Percentiles rank a stretch among this genome's conserved stretches.
Evolutionary conservation across 805 yeast species (phyloP).

Genomic region (Metschnikowia noctiluminum): DNA sequence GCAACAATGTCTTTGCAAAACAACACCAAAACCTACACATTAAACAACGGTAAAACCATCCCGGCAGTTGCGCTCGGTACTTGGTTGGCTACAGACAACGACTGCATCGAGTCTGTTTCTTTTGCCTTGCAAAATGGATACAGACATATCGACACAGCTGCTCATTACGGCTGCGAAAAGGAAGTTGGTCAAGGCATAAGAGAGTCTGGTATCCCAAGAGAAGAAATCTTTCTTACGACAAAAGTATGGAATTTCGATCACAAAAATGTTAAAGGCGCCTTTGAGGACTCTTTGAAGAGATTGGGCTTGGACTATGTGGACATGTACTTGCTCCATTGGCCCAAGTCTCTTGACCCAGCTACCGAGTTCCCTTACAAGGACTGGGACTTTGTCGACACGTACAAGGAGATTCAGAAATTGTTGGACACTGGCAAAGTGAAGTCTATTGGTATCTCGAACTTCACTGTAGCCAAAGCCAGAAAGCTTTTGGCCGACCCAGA

Average conservation of each 20-base stretch:
- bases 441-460: constrained; percentile 20
- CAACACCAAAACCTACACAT: constrained; percentile 27
- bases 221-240: constrained; percentile 19
- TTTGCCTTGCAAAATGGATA: constrained; percentile 65
- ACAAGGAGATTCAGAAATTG: constrained; percentile 32
- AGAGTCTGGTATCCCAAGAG: constrained; percentile 15
- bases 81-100: constrained; percentile 56
- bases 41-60: constrained; percentile 61
- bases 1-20: constrained; percentile 12
- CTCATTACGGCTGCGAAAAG: constrained; percentile 62
- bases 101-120: constrained; percentile 54
- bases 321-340: constrained; percentile 21
- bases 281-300: constrained; percentile 16
- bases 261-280: constrained; percentile 10
- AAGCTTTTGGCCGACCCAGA: constrained; percentile 17
- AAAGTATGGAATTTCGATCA: constrained; percentile 18
- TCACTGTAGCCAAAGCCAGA: constrained; percentile 14
- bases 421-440: constrained; percentile 19
- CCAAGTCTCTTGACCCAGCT: constrained; percentile 13
- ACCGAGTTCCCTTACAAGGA: constrained; percentile 10
- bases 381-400: constrained; percentile 30
- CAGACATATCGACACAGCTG: constrained; percentile 77
- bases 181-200: constrained; percentile 63
- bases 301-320: constrained; percentile 19
- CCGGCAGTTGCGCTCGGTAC: constrained; percentile 77